Conservation (phyloP, 148 eudicot genomes). For the Fallopia convolvulus region DNA sequence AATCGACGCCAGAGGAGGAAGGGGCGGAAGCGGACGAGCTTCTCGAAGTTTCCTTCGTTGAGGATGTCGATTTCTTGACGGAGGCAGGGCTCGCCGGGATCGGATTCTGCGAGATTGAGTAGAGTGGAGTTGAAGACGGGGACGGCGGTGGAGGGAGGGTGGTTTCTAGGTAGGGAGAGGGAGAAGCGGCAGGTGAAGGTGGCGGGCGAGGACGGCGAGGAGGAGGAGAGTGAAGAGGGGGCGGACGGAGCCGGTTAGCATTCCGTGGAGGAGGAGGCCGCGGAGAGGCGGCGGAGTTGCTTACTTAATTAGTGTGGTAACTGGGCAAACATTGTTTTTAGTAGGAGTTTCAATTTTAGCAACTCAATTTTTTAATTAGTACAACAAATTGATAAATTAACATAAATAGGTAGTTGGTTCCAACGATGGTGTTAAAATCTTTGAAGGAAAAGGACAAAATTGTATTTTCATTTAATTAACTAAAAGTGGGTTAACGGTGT, state of each 20-base stretch:
- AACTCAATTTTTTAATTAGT: too few relatives aligned
- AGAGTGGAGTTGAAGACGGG: conserved; percentile 49
- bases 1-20: conserved; percentile 38
- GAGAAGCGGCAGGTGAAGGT: conserved; percentile 33
- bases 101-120: conserved; percentile 44
- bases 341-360: too few relatives aligned
- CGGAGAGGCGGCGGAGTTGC: conserved; percentile 13
- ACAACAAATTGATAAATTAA: too few relatives aligned
- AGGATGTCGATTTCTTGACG: conserved; percentile 44
- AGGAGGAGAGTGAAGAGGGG: conserved; percentile 40
- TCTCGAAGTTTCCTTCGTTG: conserved; percentile 36
- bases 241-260: conserved; percentile 56
- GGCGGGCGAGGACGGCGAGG: conserved; percentile 39
- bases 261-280: conserved; percentile 21
- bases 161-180: not conserved
- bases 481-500: too few relatives aligned
- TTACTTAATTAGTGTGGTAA: too few relatives aligned
- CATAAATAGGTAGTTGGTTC: too few relatives aligned
- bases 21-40: conserved; percentile 26
- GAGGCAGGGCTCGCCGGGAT: conserved; percentile 34
- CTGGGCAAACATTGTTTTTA: too few relatives aligned
- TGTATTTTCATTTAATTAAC: too few relatives aligned
- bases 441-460: too few relatives aligned
- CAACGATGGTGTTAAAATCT: too few relatives aligned
- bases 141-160: not conserved